These are phyloP conservation scores for Claviceps pazoutovae DNA, from an alignment of 2,329 filamentous ascomycete genomes.

Conservation along the genomic window DNA sequence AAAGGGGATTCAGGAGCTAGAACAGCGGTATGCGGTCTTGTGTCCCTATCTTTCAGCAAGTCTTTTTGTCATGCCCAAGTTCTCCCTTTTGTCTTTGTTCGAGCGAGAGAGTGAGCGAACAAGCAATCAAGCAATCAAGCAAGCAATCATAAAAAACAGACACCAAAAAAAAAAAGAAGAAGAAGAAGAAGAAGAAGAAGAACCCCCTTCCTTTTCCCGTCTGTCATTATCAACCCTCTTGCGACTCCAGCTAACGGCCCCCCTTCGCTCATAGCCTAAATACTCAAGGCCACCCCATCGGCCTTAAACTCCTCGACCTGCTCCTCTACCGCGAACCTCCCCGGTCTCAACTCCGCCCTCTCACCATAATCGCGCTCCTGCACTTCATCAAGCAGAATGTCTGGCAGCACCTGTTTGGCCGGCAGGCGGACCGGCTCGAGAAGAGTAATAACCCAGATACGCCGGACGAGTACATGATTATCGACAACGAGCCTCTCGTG, in stretches of 20 bases:
- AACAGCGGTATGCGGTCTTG: constrained; percentile 52
- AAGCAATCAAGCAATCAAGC: too few species aligned
- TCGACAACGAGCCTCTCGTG: constrained; percentile 92
- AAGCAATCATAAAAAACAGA: background rate
- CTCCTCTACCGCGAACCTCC: constrained; percentile 71
- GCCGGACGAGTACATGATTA: constrained; percentile 96
- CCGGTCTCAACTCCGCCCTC: constrained; percentile 60
- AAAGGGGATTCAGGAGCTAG: constrained; percentile 83
- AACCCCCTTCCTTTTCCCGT: background rate
- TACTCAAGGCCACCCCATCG: constrained; percentile 82
- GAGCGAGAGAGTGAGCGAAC: too few species aligned
- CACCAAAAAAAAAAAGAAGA: too few species aligned
- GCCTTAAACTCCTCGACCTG: constrained; percentile 87
- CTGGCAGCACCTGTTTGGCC: constrained; percentile 84
- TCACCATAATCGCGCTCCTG: constrained; percentile 78
- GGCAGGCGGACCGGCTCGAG: constrained; percentile 84
- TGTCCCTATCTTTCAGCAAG: too few species aligned
- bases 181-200: background rate
- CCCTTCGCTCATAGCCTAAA: constrained; percentile 49
- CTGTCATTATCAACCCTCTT: background rate
- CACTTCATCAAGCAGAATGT: constrained; percentile 90
- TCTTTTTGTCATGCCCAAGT: too few species aligned
- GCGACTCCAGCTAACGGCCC: background rate
- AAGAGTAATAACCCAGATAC: constrained; percentile 70
- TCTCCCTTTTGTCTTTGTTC: too few species aligned